A percentile compares a stretch with the other conserved stretches of the same genome.
Evolutionary conservation across 306 rosid species (phyloP).

Genomic region (Medicago ruthenica): DNA sequence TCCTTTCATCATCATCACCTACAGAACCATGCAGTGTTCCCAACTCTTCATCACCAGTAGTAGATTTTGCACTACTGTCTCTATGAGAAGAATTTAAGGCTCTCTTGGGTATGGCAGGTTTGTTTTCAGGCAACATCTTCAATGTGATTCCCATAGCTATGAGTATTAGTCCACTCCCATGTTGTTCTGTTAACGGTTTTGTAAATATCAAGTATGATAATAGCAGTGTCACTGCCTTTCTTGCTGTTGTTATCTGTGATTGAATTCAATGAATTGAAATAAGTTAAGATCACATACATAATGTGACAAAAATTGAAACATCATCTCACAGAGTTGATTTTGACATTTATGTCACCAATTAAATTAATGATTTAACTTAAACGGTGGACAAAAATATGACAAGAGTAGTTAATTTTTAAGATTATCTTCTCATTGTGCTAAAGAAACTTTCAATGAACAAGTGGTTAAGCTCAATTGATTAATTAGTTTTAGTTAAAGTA

Average conservation of each 20-base stretch:
- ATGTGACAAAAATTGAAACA: not conserved
- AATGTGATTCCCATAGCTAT: slow-evolving; percentile 90
- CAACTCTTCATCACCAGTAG: slow-evolving; percentile 39
- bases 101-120: slow-evolving; percentile 42
- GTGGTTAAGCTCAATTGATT: too few relatives aligned
- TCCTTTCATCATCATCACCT: slow-evolving; percentile 62
- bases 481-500: too few relatives aligned
- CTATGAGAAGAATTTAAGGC: slow-evolving; percentile 39
- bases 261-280: slow-evolving; percentile 33
- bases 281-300: slow-evolving; percentile 13
- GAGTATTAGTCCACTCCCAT: slow-evolving; percentile 82
- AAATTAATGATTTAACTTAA: too few relatives aligned
- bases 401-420: too few relatives aligned
- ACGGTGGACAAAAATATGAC: too few relatives aligned
- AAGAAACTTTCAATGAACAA: too few relatives aligned
- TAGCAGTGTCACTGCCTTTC: slow-evolving; percentile 88
- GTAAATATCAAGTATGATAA: slow-evolving; percentile 90
- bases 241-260: slow-evolving; percentile 89
- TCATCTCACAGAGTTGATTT: not conserved
- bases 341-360: not conserved
- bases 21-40: slow-evolving; percentile 34
- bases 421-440: too few relatives aligned
- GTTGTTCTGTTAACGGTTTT: slow-evolving; percentile 93
- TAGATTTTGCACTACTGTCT: slow-evolving; percentile 39
- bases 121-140: slow-evolving; percentile 82